These are phyloP conservation scores for Penstemon barbatus DNA, from an alignment of 257 asterid species.

Conservation along the genomic window DNA sequence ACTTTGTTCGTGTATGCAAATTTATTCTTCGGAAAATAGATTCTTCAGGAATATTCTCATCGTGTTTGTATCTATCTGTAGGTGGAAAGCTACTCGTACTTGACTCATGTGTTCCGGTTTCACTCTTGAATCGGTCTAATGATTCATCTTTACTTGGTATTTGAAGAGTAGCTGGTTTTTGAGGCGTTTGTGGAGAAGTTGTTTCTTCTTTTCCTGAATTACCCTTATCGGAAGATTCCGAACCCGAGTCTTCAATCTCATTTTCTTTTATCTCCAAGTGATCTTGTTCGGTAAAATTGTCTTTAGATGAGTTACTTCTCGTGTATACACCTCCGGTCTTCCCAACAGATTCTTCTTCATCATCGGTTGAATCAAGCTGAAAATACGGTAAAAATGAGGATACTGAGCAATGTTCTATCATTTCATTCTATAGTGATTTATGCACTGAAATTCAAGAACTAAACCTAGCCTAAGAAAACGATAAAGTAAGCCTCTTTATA, in stretches of 20 bases:
- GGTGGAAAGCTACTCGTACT: conserved; percentile 16
- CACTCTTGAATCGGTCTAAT: conserved; percentile 27
- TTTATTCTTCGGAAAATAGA: conserved; percentile 38
- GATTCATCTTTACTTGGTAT: conserved; percentile 37
- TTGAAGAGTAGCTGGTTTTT: conserved; percentile 34
- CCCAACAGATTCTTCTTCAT: conserved; percentile 32
- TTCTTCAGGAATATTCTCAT: conserved; percentile 27
- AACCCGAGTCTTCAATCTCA: conserved; percentile 8
- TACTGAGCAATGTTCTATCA: not conserved
- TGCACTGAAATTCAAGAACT: too few species aligned
- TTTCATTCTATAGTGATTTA: not conserved
- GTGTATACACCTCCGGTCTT: conserved; percentile 33
- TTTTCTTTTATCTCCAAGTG: conserved; percentile 26
- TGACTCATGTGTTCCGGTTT: conserved; percentile 26
- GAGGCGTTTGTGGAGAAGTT: conserved; percentile 19
- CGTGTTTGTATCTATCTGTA: conserved; percentile 20
- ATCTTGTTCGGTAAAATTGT: conserved; percentile 28
- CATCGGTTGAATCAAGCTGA: conserved; percentile 36
- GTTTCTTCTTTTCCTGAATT: conserved; percentile 22
- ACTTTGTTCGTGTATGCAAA: conserved; percentile 36
- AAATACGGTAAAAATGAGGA: not conserved
- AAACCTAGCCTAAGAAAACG: not conserved
- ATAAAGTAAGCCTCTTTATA: conserved; percentile 19
- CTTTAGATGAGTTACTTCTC: conserved; percentile 44
- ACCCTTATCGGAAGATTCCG: not conserved